A percentile compares a stretch with the other conserved stretches of the same genome.
Conservation (phyloP, 805 yeast genomes). For the Priceomyces castillae region DNA sequence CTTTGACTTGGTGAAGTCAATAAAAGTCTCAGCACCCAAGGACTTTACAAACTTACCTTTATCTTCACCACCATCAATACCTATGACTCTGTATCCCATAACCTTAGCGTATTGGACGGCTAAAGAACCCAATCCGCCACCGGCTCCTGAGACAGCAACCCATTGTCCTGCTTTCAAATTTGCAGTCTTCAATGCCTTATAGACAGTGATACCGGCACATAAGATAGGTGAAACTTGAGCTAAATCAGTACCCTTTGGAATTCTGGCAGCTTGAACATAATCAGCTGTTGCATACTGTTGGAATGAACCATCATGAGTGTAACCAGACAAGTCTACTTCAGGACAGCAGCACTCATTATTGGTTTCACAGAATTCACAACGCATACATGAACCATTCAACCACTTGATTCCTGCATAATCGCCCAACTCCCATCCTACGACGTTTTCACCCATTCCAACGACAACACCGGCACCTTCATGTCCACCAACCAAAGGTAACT, state of each 20-base stretch:
- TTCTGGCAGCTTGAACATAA: conserved; percentile 80
- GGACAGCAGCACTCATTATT: conserved; percentile 72
- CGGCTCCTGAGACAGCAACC: conserved; percentile 78
- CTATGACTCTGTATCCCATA: conserved; percentile 72
- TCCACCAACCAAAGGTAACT: conserved; percentile 79
- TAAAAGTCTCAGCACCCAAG: conserved; percentile 65
- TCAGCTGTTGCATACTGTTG: conserved; percentile 89
- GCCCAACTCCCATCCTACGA: conserved; percentile 69
- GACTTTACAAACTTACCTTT: conserved; percentile 52
- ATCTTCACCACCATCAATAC: conserved; percentile 68
- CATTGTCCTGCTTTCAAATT: conserved; percentile 66
- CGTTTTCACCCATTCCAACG: conserved; percentile 71
- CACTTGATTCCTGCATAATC: conserved; percentile 83
- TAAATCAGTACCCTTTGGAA: conserved; percentile 72
- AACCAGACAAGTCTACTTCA: conserved; percentile 65
- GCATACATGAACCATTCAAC: conserved; percentile 74
- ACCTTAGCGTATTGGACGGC: conserved; percentile 75
- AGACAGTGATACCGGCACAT: conserved; percentile 90
- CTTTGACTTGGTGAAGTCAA: conserved; percentile 56
- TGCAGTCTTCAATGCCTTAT: conserved; percentile 85
- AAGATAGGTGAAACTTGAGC: conserved; percentile 77
- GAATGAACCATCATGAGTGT: conserved; percentile 88
- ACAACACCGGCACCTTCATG: conserved; percentile 90
- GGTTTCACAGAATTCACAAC: conserved; percentile 71
- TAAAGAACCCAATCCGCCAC: conserved; percentile 75